Conservation (phyloP, 257 asterid genomes). For the Gentiana macrophylla region DNA sequence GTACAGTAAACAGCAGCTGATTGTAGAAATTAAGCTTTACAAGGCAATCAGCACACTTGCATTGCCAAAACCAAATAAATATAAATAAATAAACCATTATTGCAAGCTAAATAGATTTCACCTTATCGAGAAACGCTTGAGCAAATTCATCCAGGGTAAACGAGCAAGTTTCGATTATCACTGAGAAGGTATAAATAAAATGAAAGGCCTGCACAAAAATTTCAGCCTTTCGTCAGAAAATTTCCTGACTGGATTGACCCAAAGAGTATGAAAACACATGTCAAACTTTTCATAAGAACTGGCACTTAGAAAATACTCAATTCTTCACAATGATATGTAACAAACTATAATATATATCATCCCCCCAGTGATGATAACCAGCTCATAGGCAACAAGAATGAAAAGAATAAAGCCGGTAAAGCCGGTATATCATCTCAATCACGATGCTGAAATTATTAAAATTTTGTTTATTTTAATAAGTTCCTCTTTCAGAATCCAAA, state of each 20-base stretch:
- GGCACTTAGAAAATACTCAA: no score
- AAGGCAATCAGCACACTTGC: neutral
- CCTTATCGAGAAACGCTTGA: conserved; percentile 78
- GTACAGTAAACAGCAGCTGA: conserved; percentile 9
- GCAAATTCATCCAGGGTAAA: conserved; percentile 85
- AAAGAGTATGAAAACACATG: neutral
- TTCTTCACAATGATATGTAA: no score
- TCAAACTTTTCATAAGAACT: no score
- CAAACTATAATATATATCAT: no score
- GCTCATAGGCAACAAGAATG: neutral
- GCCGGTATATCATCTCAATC: neutral
- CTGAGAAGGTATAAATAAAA: conserved; percentile 75
- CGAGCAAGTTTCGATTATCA: conserved; percentile 36
- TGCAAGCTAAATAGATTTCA: conserved; percentile 19
- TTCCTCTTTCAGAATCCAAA: neutral
- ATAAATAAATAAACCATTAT: neutral
- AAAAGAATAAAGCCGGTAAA: neutral
- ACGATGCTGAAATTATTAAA: neutral
- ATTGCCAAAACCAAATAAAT: neutral
- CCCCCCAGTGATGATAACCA: neutral
- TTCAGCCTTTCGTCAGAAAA: conserved; percentile 9
- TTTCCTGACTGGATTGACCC: conserved; percentile 1
- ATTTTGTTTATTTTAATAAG: neutral
- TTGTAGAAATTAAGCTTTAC: neutral
- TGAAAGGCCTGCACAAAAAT: conserved; percentile 57